Base-by-base conservation (phyloP, 2,329 filamentous ascomycete genomes). In the Epichloe sibirici region DNA sequence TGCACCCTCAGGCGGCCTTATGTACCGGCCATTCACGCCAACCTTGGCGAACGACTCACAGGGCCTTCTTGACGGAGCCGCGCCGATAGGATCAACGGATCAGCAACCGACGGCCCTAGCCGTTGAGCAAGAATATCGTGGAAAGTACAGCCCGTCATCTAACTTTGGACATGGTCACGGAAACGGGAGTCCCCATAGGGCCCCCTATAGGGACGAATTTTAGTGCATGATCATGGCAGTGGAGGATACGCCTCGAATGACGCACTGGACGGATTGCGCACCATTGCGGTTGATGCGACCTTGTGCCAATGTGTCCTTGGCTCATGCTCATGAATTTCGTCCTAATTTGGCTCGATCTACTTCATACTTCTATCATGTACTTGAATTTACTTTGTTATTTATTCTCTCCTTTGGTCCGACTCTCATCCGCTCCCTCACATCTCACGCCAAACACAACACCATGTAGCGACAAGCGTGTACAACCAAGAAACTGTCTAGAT, bases 1-100 rank as follows among this genome's bases (percentile, higher is more conserved):
- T 39, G 57, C 61, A 23, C 60, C 64, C 1, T 59, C 59, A 0
- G 64, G 60, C 40, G 62, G 60, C 23, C 63, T 59, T 15, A 48
- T 56, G 40, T 69, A 66, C 56, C 66, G 72, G 28, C 63, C 70
- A 4, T 57, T 75, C 23, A 73, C 71, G 25, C 68, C 66, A 9
- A 61, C 57, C 53, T 59, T 59, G 4, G 60, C 63, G 5, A 63
- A 68, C 55, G 63, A 66, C 35, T 64, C 65, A 6, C 68, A 72
- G 35, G 65, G 62, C 49, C 66, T 77, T 15, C 59, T 74, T 13
- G 54, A 60, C 12, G 61, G 65, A 44, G 70, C 72, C 1, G 72
- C 71, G 34, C 71, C 73, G 2, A 62, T 71, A 15, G 63, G 65
- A n/a, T 61, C 59, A 53, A 55, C 52, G 11, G 59, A 65, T 7